A percentile compares a stretch with the other conserved stretches of the same genome.
Conservation (phyloP, 331 rosid genomes). For the Acacia concinna region DNA sequence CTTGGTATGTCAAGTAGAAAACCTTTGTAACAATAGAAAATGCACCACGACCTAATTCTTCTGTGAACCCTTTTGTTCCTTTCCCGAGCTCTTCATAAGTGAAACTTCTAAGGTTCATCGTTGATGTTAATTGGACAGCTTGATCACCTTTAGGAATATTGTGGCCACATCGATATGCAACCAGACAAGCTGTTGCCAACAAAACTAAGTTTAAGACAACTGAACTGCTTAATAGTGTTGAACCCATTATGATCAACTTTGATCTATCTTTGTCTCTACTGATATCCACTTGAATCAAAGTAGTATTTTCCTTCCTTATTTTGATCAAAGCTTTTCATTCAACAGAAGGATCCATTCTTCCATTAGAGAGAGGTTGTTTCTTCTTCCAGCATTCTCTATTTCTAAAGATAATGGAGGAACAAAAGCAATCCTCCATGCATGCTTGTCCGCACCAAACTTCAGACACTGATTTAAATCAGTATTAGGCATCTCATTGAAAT, state of each 20-base stretch:
- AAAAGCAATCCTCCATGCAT: conserved; percentile 35
- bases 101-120: conserved; percentile 27
- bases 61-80: conserved; percentile 35
- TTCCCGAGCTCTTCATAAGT: conserved; percentile 25
- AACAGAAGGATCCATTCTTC: not conserved
- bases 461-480: not conserved
- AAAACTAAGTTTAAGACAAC: conserved; percentile 21
- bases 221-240: conserved; percentile 25
- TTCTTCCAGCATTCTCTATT: conserved; percentile 8
- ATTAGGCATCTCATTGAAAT: conserved; percentile 27
- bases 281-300: not conserved
- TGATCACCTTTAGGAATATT: not conserved
- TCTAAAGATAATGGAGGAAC: conserved; percentile 3
- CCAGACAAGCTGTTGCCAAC: not conserved
- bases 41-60: conserved; percentile 33
- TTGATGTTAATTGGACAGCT: not conserved
- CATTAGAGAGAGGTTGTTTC: conserved; percentile 33
- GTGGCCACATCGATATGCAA: not conserved
- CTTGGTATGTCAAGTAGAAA: not conserved
- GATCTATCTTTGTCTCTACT: not conserved
- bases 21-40: conserved; percentile 37
- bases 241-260: not conserved
- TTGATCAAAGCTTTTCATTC: conserved; percentile 28
- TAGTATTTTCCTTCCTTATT: conserved; percentile 13
- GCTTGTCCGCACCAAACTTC: conserved; percentile 37